Evolutionary conservation across 441 rosid genomes (phyloP).

Genomic region (Breynia disticha): DNA sequence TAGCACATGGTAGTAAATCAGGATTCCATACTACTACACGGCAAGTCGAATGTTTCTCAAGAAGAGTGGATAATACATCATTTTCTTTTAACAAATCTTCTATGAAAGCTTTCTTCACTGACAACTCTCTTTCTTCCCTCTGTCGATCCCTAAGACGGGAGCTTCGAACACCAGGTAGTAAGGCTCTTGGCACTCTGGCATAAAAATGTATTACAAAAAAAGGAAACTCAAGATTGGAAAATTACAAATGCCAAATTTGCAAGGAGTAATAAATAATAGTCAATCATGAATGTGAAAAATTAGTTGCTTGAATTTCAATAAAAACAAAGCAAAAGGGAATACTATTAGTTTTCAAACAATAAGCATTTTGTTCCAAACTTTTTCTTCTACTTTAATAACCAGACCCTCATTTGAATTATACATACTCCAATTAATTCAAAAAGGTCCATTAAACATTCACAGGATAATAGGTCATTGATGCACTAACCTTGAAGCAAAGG

Average conservation of each 20-base stretch:
- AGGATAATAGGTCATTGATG: slow-evolving; percentile 8
- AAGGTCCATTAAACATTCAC: slow-evolving; percentile 6
- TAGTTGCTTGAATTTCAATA: no score
- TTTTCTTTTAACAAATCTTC: slow-evolving; percentile 78
- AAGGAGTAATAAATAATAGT: no score
- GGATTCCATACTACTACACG: slow-evolving; percentile 77
- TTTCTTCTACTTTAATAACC: background rate
- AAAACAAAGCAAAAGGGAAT: no score
- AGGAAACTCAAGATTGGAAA: background rate
- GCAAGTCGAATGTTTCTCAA: slow-evolving; percentile 35
- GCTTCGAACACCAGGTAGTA: slow-evolving; percentile 91
- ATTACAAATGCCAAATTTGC: background rate
- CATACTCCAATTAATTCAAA: background rate
- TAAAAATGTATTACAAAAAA: slow-evolving; percentile 1
- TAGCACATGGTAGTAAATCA: slow-evolving; percentile 57
- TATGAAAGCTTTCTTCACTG: slow-evolving; percentile 84
- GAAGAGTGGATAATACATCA: slow-evolving; percentile 47
- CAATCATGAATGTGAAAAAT: no score
- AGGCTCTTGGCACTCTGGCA: slow-evolving; percentile 86
- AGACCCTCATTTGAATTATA: slow-evolving; percentile 2
- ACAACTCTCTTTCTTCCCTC: slow-evolving; percentile 84
- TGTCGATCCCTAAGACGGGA: slow-evolving; percentile 91
- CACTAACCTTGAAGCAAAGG: slow-evolving; percentile 83
- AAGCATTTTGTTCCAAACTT: background rate
- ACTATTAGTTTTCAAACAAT: no score